These are phyloP conservation scores for Globisporangium megalacanthum DNA, from an alignment of 352 stramenopile genomes.

Conservation along the genomic window DNA sequence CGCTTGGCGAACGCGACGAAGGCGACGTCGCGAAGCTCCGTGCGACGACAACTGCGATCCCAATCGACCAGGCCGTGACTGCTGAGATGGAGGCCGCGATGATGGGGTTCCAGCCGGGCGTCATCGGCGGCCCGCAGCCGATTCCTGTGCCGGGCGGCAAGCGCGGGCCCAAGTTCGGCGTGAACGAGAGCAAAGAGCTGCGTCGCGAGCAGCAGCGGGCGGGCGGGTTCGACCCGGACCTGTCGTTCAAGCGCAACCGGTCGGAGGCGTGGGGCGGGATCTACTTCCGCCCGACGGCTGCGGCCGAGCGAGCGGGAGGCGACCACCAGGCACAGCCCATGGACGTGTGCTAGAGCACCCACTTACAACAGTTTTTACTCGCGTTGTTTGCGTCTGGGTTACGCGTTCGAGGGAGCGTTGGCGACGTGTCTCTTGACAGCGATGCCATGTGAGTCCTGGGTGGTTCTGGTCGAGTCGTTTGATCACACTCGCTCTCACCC, in stretches of 20 bases:
- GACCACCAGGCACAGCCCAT: slow-evolving; percentile 26
- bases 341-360: slow-evolving; percentile 35
- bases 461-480: too few relatives aligned
- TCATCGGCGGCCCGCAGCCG: slow-evolving; percentile 65
- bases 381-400: too few relatives aligned
- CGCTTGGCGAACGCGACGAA: slow-evolving; percentile 76
- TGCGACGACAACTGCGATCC: slow-evolving; percentile 72
- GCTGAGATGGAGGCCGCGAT: slow-evolving; percentile 87
- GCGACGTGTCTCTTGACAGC: too few relatives aligned
- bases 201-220: slow-evolving; percentile 75
- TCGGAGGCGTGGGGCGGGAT: slow-evolving; percentile 75
- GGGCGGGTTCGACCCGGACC: slow-evolving; percentile 70
- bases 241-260: slow-evolving; percentile 76
- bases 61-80: slow-evolving; percentile 83
- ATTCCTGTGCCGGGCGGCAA: slow-evolving; percentile 77
- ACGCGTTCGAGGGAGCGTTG: too few relatives aligned
- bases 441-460: too few relatives aligned
- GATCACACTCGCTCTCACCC: too few relatives aligned
- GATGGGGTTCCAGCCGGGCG: slow-evolving; percentile 82
- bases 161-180: slow-evolving; percentile 65
- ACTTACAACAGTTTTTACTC: too few relatives aligned
- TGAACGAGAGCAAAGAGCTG: slow-evolving; percentile 77
- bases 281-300: slow-evolving; percentile 55
- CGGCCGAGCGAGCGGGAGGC: slow-evolving; percentile 9
- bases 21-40: slow-evolving; percentile 68